Evolutionary conservation across 768 basidiomycete species (phyloP).

Genomic region (Boletus reticulatus): DNA sequence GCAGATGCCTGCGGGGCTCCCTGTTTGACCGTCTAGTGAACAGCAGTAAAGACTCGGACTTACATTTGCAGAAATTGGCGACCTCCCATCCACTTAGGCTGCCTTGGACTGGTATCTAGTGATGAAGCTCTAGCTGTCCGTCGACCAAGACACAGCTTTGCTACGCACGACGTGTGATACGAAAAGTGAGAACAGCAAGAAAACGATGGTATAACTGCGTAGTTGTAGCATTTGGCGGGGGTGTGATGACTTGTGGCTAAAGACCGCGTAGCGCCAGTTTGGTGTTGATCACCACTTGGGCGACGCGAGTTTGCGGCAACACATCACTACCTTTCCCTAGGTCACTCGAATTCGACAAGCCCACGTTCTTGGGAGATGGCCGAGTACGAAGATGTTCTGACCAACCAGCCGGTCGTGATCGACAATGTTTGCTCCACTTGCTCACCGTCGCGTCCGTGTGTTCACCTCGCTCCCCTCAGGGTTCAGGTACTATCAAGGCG

Average conservation of each 20-base stretch:
- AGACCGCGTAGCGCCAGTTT: not conserved
- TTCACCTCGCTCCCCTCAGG: conserved; percentile 49
- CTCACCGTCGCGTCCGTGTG: conserved; percentile 23
- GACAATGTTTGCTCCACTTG: conserved; percentile 73
- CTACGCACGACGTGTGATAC: conserved; percentile 27
- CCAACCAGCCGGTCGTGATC: conserved; percentile 98
- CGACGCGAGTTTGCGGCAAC: conserved; percentile 6
- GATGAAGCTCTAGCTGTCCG: conserved; percentile 12
- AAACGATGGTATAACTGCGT: conserved; percentile 5
- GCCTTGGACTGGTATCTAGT: conserved; percentile 40
- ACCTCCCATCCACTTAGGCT: conserved; percentile 79
- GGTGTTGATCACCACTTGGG: conserved; percentile 3
- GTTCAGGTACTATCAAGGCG: conserved; percentile 97
- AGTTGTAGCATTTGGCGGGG: conserved; percentile 5
- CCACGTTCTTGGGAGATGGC: conserved; percentile 49
- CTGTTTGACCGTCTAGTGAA: conserved; percentile 1
- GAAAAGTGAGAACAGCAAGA: conserved; percentile 19
- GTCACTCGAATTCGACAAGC: conserved; percentile 4
- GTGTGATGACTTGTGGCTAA: conserved; percentile 15
- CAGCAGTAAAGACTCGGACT: conserved; percentile 11
- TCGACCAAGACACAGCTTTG: not conserved
- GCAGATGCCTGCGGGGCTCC: conserved; percentile 69
- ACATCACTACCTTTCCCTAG: not conserved
- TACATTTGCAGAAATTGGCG: conserved; percentile 90
- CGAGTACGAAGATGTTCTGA: conserved; percentile 91